phyloP scores from a whole-genome alignment of 2,329 filamentous ascomycete species.

The Ramularia endophylla region DNA sequence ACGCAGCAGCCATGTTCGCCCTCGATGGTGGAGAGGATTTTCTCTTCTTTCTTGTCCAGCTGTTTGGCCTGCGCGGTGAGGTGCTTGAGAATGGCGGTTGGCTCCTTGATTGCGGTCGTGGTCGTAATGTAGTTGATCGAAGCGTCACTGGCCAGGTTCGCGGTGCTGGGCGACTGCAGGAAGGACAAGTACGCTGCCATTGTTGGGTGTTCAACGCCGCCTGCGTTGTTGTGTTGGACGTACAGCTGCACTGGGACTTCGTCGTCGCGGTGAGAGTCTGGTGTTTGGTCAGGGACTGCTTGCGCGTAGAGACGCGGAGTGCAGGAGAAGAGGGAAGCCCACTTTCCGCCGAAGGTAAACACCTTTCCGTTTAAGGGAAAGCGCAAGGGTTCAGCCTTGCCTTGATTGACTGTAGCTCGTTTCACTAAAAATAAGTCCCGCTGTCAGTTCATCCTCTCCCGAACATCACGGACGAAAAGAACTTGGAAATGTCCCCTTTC shows the following conservation, averaged over 20 bases:
- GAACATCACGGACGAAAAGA: no score
- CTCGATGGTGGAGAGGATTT: slow-evolving; percentile 68
- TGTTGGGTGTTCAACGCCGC: slow-evolving; percentile 4
- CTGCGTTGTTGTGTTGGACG: neutral
- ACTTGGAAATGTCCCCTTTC: no score
- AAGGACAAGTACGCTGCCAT: slow-evolving; percentile 38
- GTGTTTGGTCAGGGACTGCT: no score
- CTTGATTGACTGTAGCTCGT: no score
- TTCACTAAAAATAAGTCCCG: no score
- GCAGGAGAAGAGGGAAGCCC: neutral
- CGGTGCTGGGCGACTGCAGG: slow-evolving; percentile 38
- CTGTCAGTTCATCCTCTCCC: no score
- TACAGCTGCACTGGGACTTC: no score
- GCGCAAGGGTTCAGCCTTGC: no score
- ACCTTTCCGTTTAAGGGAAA: no score
- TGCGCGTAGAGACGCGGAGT: no score
- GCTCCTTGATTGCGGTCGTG: slow-evolving; percentile 64
- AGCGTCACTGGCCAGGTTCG: slow-evolving; percentile 40
- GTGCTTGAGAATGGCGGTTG: slow-evolving; percentile 77
- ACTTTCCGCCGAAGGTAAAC: neutral
- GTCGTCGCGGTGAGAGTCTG: no score
- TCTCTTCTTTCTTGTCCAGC: slow-evolving; percentile 77
- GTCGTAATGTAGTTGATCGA: slow-evolving; percentile 79
- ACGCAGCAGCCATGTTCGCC: slow-evolving; percentile 61
- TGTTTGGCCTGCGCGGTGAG: slow-evolving; percentile 63